Base-by-base conservation (phyloP, 805 yeast species). In the Metschnikowia colocasiae region DNA sequence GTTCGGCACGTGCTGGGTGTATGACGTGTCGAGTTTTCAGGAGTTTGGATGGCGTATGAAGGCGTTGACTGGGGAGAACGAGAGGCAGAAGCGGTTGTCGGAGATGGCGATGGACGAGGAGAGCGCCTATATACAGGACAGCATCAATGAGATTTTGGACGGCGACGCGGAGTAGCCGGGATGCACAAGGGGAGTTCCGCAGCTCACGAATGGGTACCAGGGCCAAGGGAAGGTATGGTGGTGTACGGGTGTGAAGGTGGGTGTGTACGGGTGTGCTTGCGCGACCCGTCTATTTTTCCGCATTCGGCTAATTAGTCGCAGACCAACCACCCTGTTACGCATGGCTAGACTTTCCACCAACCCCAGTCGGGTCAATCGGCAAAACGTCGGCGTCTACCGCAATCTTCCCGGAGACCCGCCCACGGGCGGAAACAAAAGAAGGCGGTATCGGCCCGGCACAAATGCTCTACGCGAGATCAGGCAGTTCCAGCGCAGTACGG, bases 1-100 rank as follows among this genome's bases (percentile, higher is more conserved):
- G 1, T 78, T 87, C 33, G 95, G 95, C 2, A 73, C 81, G 2
- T 82, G 88, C 58, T 90, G 96, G 96, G 72, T 82, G 34, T 74
- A 77, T 65, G 95, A 89, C 59, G 83, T 89, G 9, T 78, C 87
- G 6, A 73, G 70, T 25, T 71, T 84, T 40, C 71, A 74, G 47
- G 96, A 89, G 60, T 87, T 89, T 62, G 84, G 91, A 2, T 71
- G 72, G 69, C 76, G 76, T 59, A 79, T 87, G 81, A 83, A 82
- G 63, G 63, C 71, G 8, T 59, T 70, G 43, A 65, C 86, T 57
- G 94, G 95, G 34, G 95, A 94, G 9, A 81, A 79, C 43, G 79
- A 79, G 44, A 79, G 78, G 25, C 80, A 81, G 49, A 65, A 67
- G 46, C 72, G 70, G 55, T 55, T 78, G 59, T 62, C 74, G 18